Percentiles rank a stretch among this genome's conserved stretches.
phyloP scores from a whole-genome alignment of 306 rosid species.

The Trichosanthes cucumerina region DNA sequence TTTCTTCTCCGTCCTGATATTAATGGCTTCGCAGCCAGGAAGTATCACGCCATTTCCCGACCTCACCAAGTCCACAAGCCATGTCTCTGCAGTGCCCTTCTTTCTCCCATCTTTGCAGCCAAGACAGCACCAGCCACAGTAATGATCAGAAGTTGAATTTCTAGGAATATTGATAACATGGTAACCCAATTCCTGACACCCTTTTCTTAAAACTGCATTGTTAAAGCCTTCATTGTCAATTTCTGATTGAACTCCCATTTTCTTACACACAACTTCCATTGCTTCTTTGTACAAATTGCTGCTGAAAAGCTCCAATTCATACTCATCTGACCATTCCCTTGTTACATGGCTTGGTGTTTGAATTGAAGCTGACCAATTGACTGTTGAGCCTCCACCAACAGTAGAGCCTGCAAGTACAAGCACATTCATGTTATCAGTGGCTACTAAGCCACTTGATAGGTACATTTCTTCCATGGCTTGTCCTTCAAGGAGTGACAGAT shows the following conservation, averaged over 20 bases:
- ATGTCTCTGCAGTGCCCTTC: conserved; percentile 69
- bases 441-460: conserved; percentile 39
- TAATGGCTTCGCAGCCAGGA: conserved; percentile 43
- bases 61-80: conserved; percentile 68
- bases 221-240: conserved; percentile 61
- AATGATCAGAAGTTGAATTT: conserved; percentile 54
- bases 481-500: conserved; percentile 75
- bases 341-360: conserved; percentile 54
- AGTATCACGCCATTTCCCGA: conserved; percentile 73
- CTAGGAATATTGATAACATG: conserved; percentile 50
- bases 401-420: conserved; percentile 58
- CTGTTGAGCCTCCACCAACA: conserved; percentile 78
- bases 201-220: conserved; percentile 55
- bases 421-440: conserved; percentile 48
- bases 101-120: conserved; percentile 77
- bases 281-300: conserved; percentile 56
- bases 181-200: conserved; percentile 70
- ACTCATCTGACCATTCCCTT: conserved; percentile 46
- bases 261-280: conserved; percentile 46
- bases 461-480: conserved; percentile 69
- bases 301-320: conserved; percentile 45
- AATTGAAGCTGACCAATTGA: conserved; percentile 65
- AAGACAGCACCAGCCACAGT: conserved; percentile 81
- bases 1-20: conserved; percentile 34
- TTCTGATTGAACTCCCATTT: conserved; percentile 66